Percentiles rank a stretch among this genome's conserved stretches.
phyloP scores from a whole-genome alignment of 768 basidiomycete genomes.

The Kwoniella sp. region DNA sequence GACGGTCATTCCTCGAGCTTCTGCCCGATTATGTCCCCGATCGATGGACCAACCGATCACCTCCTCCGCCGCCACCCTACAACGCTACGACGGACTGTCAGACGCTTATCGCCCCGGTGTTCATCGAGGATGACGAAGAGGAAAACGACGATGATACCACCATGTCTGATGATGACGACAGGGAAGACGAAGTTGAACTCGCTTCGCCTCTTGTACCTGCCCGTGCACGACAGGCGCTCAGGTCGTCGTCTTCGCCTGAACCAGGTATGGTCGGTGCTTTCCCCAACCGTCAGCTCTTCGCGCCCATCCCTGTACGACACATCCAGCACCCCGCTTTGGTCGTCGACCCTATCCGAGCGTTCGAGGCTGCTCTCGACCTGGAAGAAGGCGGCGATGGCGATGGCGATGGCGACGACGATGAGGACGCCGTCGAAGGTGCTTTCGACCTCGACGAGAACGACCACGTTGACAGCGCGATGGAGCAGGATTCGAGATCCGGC shows the following conservation, averaged over 20 bases:
- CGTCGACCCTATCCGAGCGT: conserved; percentile 19
- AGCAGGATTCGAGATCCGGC: conserved; percentile 6
- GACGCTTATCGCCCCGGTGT: conserved; percentile 33
- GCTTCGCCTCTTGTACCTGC: conserved; percentile 12
- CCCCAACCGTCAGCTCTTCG: conserved; percentile 16
- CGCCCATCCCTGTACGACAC: conserved; percentile 8
- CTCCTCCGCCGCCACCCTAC: conserved; percentile 46
- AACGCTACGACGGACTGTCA: conserved; percentile 43
- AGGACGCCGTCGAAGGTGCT: conserved; percentile 4
- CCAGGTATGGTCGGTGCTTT: conserved; percentile 31
- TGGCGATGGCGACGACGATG: conserved; percentile 19
- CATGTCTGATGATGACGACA: conserved; percentile 14
- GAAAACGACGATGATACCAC: conserved; percentile 17
- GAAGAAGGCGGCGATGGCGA: conserved; percentile 24
- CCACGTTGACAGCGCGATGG: not conserved
- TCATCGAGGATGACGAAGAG: conserved; percentile 34
- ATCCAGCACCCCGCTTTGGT: not conserved
- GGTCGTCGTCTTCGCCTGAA: conserved; percentile 6
- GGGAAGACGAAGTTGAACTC: not conserved
- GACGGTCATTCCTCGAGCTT: not conserved
- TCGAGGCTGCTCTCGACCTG: conserved; percentile 29
- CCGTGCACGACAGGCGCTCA: not conserved
- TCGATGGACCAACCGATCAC: conserved; percentile 32
- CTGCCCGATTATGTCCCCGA: conserved; percentile 18
- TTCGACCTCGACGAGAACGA: conserved; percentile 2